These are phyloP conservation scores for Psilocybe subaeruginosa DNA, from an alignment of 768 basidiomycete genomes.

Conservation along the genomic window DNA sequence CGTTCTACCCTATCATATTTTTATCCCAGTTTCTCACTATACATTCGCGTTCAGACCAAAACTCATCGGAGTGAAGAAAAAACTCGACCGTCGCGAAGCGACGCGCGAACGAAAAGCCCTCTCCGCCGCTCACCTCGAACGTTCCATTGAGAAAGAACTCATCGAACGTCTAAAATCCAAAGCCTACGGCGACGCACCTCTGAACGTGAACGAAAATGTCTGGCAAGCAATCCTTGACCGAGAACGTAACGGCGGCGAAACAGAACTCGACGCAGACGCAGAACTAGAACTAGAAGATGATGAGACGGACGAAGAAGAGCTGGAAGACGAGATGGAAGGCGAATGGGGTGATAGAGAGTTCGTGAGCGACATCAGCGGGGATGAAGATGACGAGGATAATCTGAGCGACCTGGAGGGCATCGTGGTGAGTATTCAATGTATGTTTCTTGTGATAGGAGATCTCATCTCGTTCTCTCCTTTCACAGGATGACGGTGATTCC, in stretches of 20 bases:
- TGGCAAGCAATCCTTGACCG: conserved; percentile 92
- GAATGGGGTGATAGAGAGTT: conserved; percentile 68
- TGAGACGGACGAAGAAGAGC: conserved; percentile 63
- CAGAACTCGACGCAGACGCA: conserved; percentile 63
- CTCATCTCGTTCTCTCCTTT: neutral
- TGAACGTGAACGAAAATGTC: conserved; percentile 97
- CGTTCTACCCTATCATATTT: neutral
- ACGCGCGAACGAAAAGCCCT: conserved; percentile 95
- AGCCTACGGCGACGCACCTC: conserved; percentile 95
- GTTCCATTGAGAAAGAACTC: conserved; percentile 94
- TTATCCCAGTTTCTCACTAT: neutral
- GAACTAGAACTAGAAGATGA: conserved; percentile 53
- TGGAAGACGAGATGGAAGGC: conserved; percentile 53
- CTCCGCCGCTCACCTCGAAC: conserved; percentile 92
- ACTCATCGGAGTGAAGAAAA: conserved; percentile 95
- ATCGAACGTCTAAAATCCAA: conserved; percentile 95
- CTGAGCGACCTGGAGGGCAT: conserved; percentile 74
- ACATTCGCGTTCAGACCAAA: conserved; percentile 64
- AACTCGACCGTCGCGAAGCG: conserved; percentile 90
- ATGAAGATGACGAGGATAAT: conserved; percentile 62
- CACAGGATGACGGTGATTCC: conserved; percentile 36
- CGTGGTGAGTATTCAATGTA: conserved; percentile 53
- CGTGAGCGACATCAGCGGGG: conserved; percentile 74
- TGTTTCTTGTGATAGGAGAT: neutral
- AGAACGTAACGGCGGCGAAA: conserved; percentile 61